These are phyloP conservation scores for Erodium maritimum DNA, from an alignment of 345 rosid species.

Conservation along the genomic window DNA sequence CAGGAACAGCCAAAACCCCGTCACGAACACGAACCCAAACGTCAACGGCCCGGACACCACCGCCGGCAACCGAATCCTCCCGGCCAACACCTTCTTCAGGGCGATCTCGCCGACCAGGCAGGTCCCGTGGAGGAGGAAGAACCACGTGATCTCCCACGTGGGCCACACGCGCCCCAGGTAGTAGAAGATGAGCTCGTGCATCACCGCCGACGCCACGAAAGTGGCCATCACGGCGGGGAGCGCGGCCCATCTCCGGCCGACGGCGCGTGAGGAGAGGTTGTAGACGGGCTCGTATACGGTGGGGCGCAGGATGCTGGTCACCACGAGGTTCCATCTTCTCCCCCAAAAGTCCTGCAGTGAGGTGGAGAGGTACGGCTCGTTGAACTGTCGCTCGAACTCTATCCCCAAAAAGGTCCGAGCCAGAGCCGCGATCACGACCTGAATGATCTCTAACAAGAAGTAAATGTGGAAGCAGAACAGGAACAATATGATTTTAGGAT, in stretches of 20 bases:
- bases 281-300: conserved; percentile 17
- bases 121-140: conserved; percentile 22
- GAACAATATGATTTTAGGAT: conserved; percentile 7
- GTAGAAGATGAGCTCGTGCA: conserved; percentile 24
- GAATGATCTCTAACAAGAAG: conserved; percentile 13
- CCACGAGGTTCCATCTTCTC: conserved; percentile 25
- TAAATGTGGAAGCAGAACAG: conserved; percentile 17
- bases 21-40: conserved; percentile 9
- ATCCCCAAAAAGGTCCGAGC: conserved; percentile 11
- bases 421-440: conserved; percentile 7
- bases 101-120: conserved; percentile 14
- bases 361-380: conserved; percentile 22
- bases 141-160: conserved; percentile 17
- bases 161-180: conserved; percentile 20
- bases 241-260: conserved; percentile 16
- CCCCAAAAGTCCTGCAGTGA: conserved; percentile 32
- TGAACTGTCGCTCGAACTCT: conserved; percentile 29
- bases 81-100: conserved; percentile 4
- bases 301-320: conserved; percentile 22
- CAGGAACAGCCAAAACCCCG: conserved; percentile 15
- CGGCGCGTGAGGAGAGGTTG: neutral
- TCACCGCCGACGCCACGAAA: conserved; percentile 17
- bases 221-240: conserved; percentile 18
- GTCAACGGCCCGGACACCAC: conserved; percentile 9
- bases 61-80: conserved; percentile 8